Evolutionary conservation across 306 rosid genomes (phyloP), one percentile per base, ranked within the genome.

Genomic region (Vicia faba): DNA sequence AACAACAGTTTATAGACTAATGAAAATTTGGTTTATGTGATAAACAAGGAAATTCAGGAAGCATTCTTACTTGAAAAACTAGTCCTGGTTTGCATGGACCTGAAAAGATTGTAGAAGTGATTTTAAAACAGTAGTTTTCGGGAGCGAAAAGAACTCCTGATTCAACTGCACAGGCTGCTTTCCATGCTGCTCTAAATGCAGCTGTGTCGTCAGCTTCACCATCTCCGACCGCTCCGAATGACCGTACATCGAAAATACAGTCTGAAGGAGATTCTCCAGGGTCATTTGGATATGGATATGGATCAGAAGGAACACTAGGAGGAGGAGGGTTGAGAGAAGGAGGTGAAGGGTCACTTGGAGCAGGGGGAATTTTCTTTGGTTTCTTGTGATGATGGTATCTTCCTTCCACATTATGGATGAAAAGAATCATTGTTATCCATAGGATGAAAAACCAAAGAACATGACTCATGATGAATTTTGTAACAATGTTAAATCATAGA

Each of bases 61-160:
- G 39, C 46, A 65, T n/a, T 48, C 84, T 89, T 70, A 89, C 98
- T 80, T 93, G 92, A 70, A 95, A 85, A 8, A 86, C 89, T 11
- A 95, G 82, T 70, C 99, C 96, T 16, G 96, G 97, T 70, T 83
- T 82, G 85, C 99, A 95, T 15, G 99, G 97, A 40, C 99, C 99
- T 4, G 96, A 68, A 33, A 95, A 95, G 61, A 95, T 95, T 0
- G 96, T 90, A 3, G 99, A 95, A 70, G 92, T 95, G 64, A 95
- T 88, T 60, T 45, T 90, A 65, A 95, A 95, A 39, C 76, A 36
- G 57, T 82, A 72, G 44, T 80, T 57, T 8, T 72, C 48, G 0
- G 99, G 99, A 72, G 86, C 91, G 29, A 95, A 66, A 63, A 95
- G 54, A 28, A 91, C 88, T 28, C 83, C 97, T 7, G 88, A 79